These are phyloP conservation scores for Cornus controversa DNA, from an alignment of 148 eudicot genomes.

Conservation along the genomic window DNA sequence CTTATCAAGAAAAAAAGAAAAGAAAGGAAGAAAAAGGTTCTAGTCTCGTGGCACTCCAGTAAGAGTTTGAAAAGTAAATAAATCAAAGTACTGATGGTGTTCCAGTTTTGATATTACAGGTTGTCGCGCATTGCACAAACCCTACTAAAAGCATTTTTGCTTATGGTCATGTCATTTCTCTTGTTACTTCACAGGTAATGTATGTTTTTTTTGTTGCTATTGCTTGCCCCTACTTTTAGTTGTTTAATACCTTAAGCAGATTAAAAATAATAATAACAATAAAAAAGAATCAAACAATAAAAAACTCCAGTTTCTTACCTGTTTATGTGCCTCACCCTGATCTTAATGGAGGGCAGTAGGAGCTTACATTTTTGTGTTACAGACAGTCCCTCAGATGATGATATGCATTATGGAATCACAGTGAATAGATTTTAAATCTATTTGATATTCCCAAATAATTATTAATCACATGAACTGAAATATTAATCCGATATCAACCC, in stretches of 20 bases:
- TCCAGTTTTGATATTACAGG: slow-evolving; percentile 39
- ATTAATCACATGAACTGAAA: no score
- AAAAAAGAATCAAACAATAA: slow-evolving; percentile 1
- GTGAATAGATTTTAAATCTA: no score
- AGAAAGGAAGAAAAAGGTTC: neutral
- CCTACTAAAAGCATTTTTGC: slow-evolving; percentile 49
- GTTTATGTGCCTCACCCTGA: neutral
- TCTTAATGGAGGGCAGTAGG: neutral
- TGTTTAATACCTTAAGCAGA: neutral
- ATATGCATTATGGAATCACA: no score
- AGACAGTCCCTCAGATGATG: no score
- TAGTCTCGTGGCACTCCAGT: neutral
- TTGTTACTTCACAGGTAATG: slow-evolving; percentile 72
- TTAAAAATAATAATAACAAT: neutral
- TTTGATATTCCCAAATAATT: no score
- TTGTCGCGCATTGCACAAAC: slow-evolving; percentile 44
- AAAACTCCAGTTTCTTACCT: neutral
- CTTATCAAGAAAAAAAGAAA: neutral
- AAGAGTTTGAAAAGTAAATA: neutral
- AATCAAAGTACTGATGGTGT: slow-evolving; percentile 4
- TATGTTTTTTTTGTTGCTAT: neutral
- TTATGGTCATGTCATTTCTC: slow-evolving; percentile 60
- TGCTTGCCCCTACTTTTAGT: slow-evolving; percentile 9
- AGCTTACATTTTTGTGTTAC: neutral
- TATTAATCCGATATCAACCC: no score